Evolutionary conservation across 495 filamentous ascomycete species (phyloP).

Genomic region (Talaromyces ruber): DNA sequence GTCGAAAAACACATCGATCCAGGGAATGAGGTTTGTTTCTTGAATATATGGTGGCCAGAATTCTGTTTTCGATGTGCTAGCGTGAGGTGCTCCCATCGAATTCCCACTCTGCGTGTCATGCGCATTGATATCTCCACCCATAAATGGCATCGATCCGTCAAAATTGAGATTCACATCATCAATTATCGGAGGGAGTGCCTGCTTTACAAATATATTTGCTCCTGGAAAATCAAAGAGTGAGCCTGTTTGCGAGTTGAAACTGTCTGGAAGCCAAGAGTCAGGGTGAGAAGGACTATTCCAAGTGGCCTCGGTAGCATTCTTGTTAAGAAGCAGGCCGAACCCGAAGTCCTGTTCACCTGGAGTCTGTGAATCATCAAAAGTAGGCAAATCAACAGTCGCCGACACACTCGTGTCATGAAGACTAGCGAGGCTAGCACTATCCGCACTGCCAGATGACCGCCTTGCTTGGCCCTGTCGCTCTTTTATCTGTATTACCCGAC

Average conservation of each 20-base stretch:
- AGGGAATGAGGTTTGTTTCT: slow-evolving; percentile 39
- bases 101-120: background rate
- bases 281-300: slow-evolving; percentile 27
- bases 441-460: background rate
- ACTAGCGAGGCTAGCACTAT: background rate
- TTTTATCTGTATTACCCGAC: slow-evolving; percentile 30
- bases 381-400: background rate
- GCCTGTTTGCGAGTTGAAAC: slow-evolving; percentile 19
- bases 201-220: slow-evolving; percentile 30
- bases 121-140: background rate
- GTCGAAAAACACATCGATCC: slow-evolving; percentile 76
- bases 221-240: slow-evolving; percentile 30
- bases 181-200: slow-evolving; percentile 32
- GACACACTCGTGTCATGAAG: background rate
- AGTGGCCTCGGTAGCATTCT: background rate
- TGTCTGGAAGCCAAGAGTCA: slow-evolving; percentile 36
- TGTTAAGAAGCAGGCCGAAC: background rate
- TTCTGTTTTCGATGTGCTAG: background rate
- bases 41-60: slow-evolving; percentile 30
- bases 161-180: slow-evolving; percentile 7
- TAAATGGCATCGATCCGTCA: background rate
- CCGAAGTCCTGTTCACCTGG: background rate
- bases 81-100: background rate
- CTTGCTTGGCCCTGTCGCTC: background rate
- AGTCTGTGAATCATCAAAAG: background rate